Evolutionary conservation across 2,329 filamentous ascomycete genomes (phyloP).

Genomic region (Chaetomiaceae sp.): DNA sequence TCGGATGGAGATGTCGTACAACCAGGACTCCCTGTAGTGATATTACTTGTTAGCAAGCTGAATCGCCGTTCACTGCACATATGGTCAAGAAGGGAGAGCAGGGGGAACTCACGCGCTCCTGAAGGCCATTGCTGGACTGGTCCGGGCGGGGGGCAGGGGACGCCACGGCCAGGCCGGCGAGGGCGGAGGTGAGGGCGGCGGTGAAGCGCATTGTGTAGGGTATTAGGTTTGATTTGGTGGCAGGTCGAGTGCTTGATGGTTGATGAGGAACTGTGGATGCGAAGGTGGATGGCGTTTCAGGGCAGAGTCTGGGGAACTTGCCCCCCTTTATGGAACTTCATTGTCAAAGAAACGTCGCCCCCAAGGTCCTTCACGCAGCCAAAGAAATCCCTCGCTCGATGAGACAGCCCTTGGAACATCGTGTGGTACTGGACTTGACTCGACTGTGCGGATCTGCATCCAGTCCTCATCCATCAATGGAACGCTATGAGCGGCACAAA

Average conservation of each 20-base stretch:
- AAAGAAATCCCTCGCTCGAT: no score
- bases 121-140: background rate
- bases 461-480: no score
- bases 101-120: background rate
- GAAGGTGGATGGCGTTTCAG: no score
- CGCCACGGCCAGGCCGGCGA: background rate
- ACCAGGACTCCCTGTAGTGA: background rate
- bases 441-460: no score
- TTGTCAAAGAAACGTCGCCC: background rate
- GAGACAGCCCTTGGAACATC: no score
- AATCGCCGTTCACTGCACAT: no score
- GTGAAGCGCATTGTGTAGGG: background rate
- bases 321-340: background rate
- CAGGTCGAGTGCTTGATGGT: background rate
- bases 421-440: no score
- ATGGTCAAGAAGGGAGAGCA: background rate
- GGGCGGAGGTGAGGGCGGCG: background rate
- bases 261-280: background rate
- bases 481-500: no score
- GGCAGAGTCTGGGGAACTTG: background rate
- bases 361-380: no score
- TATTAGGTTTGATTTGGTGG: background rate
- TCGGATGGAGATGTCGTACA: background rate
- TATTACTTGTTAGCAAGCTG: background rate
- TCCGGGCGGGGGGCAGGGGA: background rate